Evolutionary conservation across 1,284 basidiomycete species (phyloP), one percentile per base, ranked within the genome.

Genomic region (Hemileia vastatrix): DNA sequence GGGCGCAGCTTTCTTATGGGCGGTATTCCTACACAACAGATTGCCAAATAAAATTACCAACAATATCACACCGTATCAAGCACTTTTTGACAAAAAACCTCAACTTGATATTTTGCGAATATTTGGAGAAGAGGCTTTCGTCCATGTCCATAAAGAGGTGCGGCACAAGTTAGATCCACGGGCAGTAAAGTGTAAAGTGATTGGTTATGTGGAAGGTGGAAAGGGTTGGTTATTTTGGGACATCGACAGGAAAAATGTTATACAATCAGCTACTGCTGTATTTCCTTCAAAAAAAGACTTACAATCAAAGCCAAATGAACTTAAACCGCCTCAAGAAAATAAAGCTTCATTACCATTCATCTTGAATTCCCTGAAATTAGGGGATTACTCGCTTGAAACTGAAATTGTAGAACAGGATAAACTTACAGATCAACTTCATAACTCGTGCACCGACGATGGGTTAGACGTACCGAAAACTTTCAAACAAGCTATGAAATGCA

Each of bases 171-270:
- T 59, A 1, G 50, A 59, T 23, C 15, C 19, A 1, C 32, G 49
- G 9, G 57, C 27, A 31, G 9, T 21, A 4, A 9, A 13, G 2
- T 33, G 6, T 19, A 23, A 21, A 9, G 33, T 31, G 18, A 50
- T 59, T 1, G 33, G 6, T n/a, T 52, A 52, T 21, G 33, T 50
- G 1, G 19, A n/a, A 2, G n/a, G 45, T 1, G 24, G 18, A 3
- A 59, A 59, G 45, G 49, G 57, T 1, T 53, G 49, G 57, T 13
- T 31, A 1, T 59, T 59, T 19, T 59, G 50, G 49, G 13, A 50
- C 15, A 48, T 50, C 18, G n/a, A 24, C 3, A 4, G 9, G 1
- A 45, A 45, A 3, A 27, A 6, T 11, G 6, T 48, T 6, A 19
- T 48, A 19, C 13, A 48, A 19, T 6, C 6, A 6, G 45, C 6